Conservation (phyloP, 495 filamentous ascomycete genomes). For the Ramalina peruviana region DNA sequence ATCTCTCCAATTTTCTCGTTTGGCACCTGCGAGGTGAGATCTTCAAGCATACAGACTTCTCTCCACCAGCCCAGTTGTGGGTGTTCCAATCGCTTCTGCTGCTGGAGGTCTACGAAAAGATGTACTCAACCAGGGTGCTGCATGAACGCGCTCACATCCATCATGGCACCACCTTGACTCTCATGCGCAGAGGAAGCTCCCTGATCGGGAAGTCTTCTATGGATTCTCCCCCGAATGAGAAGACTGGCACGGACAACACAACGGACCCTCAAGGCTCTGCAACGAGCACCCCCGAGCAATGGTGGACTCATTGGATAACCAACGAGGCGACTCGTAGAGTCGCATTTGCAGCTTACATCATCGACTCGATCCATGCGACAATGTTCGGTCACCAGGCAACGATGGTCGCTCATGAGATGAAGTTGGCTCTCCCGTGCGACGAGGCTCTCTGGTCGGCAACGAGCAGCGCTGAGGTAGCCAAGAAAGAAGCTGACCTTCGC, state of each 20-base stretch:
- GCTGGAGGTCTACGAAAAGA: conserved; percentile 91
- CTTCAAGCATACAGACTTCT: conserved; percentile 80
- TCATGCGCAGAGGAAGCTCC: conserved; percentile 88
- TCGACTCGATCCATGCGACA: conserved; percentile 91
- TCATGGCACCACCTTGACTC: conserved; percentile 85
- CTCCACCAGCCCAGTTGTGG: conserved; percentile 96
- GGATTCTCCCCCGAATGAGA: conserved; percentile 72
- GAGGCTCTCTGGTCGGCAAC: conserved; percentile 89
- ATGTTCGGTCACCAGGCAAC: conserved; percentile 98
- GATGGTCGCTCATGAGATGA: conserved; percentile 95
- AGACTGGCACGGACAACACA: conserved; percentile 33
- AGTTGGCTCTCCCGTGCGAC: conserved; percentile 83
- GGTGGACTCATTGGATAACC: conserved; percentile 95
- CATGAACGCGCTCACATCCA: conserved; percentile 96
- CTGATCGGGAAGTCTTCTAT: conserved; percentile 79
- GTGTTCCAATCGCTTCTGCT: conserved; percentile 85
- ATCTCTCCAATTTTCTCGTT: conserved; percentile 73
- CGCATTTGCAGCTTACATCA: conserved; percentile 88
- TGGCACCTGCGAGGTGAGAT: conserved; percentile 89
- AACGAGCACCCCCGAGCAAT: conserved; percentile 63
- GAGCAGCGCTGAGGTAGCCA: conserved; percentile 73
- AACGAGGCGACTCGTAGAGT: conserved; percentile 81
- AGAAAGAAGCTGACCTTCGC: conserved; percentile 70
- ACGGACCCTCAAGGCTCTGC: conserved; percentile 46
- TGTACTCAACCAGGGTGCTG: conserved; percentile 78